Base-by-base conservation (phyloP, 2,329 filamentous ascomycete genomes). In the Fusarium udum region DNA sequence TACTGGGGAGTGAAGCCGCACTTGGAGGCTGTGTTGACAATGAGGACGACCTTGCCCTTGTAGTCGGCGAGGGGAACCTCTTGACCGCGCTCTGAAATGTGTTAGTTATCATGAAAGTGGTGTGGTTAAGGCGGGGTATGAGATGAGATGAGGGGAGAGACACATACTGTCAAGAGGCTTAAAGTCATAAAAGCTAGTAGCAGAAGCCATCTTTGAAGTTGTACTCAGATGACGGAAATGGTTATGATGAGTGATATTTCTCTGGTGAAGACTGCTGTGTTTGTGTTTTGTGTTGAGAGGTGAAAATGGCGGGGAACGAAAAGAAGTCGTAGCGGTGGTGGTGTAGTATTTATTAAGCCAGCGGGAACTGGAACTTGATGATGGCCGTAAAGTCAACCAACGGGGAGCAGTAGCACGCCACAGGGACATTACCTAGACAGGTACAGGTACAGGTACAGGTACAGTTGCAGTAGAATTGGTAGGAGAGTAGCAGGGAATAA, bases 1-100 rank as follows among this genome's bases (percentile, higher is more conserved):
- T 96, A 98, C 85, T 99, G 96, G 18, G 95, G 95, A 6, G 96
- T 98, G 90, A 98, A 98, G 83, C 96, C 95, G 87, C 96, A 99
- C 87, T 98, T 98, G 83, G 94, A 97, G 77, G 96, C 96, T 4
- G 95, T 98, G 90, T 99, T 99, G 85, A 99, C 95, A 79, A 97
- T 88, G 69, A 99, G 92, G 78, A 98, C 90, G 77, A 98, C 95
- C 85, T 98, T 98, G 88, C 92, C 93, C 83, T 93, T 91, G 85
- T 94, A 93, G 70, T 91, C 84, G 75, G 85, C 80, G 75, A 98
- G 88, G 67, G 91, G 86, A 80, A 92, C 92, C 75, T 92, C 88
- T 63, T 89, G 81, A 82, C 94, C 95, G 82, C 91, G 75, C 80
- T 83, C 82, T 83, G 56, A 64, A 49, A 55, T 13, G 5, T 48